Percentiles rank a stretch among this genome's conserved stretches.
Conservation (phyloP, 2,329 filamentous ascomycete genomes). For the Fusarium poae region DNA sequence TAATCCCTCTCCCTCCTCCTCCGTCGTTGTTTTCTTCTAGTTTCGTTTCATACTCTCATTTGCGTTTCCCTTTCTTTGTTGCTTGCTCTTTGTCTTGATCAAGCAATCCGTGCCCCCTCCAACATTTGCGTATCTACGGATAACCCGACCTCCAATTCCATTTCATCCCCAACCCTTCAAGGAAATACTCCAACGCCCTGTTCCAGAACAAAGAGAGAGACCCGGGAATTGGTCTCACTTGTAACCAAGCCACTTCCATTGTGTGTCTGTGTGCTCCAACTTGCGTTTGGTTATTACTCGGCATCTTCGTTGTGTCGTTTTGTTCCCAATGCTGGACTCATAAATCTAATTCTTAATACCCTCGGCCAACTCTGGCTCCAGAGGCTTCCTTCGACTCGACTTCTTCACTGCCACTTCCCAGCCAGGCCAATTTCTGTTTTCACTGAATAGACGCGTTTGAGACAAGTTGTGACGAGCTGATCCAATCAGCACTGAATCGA, state of each 20-base stretch:
- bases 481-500: constrained; percentile 27
- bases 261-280: constrained; percentile 25
- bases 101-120: constrained; percentile 8
- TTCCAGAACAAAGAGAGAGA: constrained; percentile 35
- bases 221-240: constrained; percentile 28
- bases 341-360: constrained; percentile 52
- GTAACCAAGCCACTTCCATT: constrained; percentile 41
- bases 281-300: constrained; percentile 37
- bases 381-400: constrained; percentile 26
- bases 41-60: constrained; percentile 22
- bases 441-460: constrained; percentile 31
- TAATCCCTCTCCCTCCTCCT: constrained; percentile 32
- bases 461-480: constrained; percentile 42
- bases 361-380: constrained; percentile 33
- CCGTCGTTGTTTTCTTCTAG: constrained; percentile 16
- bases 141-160: constrained; percentile 24
- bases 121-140: constrained; percentile 5
- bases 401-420: not conserved
- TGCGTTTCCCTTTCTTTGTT: constrained; percentile 19
- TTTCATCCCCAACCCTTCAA: constrained; percentile 6
- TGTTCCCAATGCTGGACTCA: constrained; percentile 45
- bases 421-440: constrained; percentile 11
- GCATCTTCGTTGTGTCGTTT: constrained; percentile 42
- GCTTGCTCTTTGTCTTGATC: constrained; percentile 23
- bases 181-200: constrained; percentile 25